Conservation (phyloP, 2,329 filamentous ascomycete genomes). For the Sclerotinia sclerotiorum region DNA sequence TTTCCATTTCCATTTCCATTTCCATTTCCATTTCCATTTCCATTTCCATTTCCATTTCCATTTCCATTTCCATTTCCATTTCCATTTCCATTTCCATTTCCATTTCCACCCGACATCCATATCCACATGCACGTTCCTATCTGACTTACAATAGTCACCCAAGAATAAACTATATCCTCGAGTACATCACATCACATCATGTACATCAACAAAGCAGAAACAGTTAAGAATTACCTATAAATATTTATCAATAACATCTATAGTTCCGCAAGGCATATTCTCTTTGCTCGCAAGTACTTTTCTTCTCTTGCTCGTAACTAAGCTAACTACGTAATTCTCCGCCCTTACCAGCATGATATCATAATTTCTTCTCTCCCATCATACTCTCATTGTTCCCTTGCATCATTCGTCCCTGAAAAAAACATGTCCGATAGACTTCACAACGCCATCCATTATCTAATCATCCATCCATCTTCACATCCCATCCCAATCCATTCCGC, state of each 20-base stretch:
- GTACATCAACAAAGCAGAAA: neutral
- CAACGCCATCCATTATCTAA: conserved; percentile 18
- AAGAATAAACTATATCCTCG: too few species aligned
- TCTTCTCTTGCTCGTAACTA: neutral
- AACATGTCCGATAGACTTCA: conserved; percentile 6
- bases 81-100: too few species aligned
- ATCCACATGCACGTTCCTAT: too few species aligned
- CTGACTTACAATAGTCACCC: too few species aligned
- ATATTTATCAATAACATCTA: conserved; percentile 10
- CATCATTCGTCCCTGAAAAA: neutral
- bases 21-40: too few species aligned
- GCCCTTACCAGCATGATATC: neutral
- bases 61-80: too few species aligned
- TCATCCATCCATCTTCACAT: conserved; percentile 18
- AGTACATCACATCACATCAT: neutral
- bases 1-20: too few species aligned
- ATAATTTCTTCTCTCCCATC: neutral
- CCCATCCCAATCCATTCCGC: neutral
- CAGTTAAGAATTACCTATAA: neutral
- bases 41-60: too few species aligned
- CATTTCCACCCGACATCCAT: too few species aligned
- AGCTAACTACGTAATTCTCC: neutral
- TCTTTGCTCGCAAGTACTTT: neutral
- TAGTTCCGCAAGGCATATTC: neutral
- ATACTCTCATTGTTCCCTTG: neutral